phyloP scores from a whole-genome alignment of 192 early-diverging fungal genomes.

The Chytriomyces sp. region DNA sequence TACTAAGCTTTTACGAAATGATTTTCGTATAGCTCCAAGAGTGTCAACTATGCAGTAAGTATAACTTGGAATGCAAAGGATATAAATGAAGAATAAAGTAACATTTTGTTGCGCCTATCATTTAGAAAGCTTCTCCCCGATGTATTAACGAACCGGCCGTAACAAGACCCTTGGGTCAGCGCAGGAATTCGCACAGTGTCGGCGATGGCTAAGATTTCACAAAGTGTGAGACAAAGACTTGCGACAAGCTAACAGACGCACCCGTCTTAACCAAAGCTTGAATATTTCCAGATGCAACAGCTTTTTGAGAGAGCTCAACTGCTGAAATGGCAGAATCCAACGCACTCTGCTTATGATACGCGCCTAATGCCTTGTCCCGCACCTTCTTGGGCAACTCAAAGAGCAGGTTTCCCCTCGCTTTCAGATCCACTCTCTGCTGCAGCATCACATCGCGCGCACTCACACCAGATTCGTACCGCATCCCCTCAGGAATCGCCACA shows the following conservation, averaged over 20 bases:
- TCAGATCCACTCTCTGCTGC: conserved; percentile 41
- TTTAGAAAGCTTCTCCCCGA: conserved; percentile 47
- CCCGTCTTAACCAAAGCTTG: conserved; percentile 48
- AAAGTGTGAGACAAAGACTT: conserved; percentile 32
- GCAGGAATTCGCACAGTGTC: conserved; percentile 78
- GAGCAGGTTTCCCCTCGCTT: conserved; percentile 67
- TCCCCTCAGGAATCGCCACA: conserved; percentile 33
- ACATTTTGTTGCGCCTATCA: too few relatives aligned
- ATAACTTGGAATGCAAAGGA: too few relatives aligned
- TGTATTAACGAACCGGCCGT: conserved; percentile 73
- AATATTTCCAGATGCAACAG: conserved; percentile 46
- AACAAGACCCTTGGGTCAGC: conserved; percentile 84
- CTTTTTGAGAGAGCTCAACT: conserved; percentile 44
- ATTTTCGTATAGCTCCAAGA: too few relatives aligned
- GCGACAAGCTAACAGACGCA: conserved; percentile 18
- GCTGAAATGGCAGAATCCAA: conserved; percentile 46
- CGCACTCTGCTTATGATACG: conserved; percentile 16
- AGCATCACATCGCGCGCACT: not conserved
- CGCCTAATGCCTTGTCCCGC: conserved; percentile 50
- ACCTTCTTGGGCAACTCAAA: conserved; percentile 81
- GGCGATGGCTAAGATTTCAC: conserved; percentile 49
- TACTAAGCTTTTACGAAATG: too few relatives aligned
- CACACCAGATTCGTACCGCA: conserved; percentile 4
- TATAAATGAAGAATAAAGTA: too few relatives aligned
- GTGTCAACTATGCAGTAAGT: too few relatives aligned